Conservation (phyloP, 2,329 filamentous ascomycete genomes). For the Microcyclosporella mali region DNA sequence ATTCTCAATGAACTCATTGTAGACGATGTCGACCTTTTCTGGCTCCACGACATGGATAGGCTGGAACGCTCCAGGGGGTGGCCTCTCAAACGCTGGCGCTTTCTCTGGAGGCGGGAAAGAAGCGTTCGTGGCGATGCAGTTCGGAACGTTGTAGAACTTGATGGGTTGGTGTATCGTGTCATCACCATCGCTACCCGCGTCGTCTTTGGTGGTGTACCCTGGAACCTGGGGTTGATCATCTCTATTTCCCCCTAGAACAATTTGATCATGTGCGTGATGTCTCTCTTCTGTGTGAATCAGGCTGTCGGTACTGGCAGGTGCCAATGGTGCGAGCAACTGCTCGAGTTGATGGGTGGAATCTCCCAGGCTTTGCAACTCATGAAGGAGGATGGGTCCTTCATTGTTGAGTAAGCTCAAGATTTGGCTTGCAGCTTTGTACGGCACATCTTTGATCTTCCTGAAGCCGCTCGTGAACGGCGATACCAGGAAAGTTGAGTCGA, state of each 20-base stretch:
- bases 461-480: constrained; percentile 83
- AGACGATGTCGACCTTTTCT: constrained; percentile 77
- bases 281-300: constrained; percentile 3
- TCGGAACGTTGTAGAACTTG: constrained; percentile 70
- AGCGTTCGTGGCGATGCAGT: constrained; percentile 68
- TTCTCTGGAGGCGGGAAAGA: constrained; percentile 48
- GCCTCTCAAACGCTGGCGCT: neutral
- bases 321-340: constrained; percentile 11
- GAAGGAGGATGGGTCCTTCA: constrained; percentile 46
- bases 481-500: constrained; percentile 77
- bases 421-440: constrained; percentile 66
- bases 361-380: constrained; percentile 21
- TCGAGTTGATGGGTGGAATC: constrained; percentile 6
- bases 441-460: constrained; percentile 70
- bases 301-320: constrained; percentile 14
- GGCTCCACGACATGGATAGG: constrained; percentile 42
- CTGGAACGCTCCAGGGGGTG: neutral
- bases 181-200: constrained; percentile 76
- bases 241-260: constrained; percentile 4
- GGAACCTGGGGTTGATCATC: constrained; percentile 40
- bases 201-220: constrained; percentile 87
- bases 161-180: constrained; percentile 78
- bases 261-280: neutral
- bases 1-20: constrained; percentile 82
- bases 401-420: constrained; percentile 57